Conservation (phyloP, 257 asterid genomes). For the Przewalskia tangutica region DNA sequence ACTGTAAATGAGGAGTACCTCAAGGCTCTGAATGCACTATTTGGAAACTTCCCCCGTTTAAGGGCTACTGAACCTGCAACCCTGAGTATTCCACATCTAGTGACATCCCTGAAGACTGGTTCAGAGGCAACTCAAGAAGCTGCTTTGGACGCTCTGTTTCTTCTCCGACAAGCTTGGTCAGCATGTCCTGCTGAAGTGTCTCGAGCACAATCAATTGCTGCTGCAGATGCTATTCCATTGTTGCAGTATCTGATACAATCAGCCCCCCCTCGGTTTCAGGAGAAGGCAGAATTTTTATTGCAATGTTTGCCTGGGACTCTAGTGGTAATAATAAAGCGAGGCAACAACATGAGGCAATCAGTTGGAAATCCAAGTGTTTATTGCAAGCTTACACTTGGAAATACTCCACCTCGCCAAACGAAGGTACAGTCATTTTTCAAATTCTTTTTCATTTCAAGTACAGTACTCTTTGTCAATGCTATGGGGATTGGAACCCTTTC, state of each 20-base stretch:
- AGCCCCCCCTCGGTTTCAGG: constrained; percentile 95
- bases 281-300: constrained; percentile 80
- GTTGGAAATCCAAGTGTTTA: constrained; percentile 90
- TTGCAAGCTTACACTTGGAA: constrained; percentile 96
- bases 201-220: constrained; percentile 92
- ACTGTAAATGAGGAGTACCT: constrained; percentile 85
- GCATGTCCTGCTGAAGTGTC: constrained; percentile 98
- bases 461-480: neutral
- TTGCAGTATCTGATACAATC: constrained; percentile 92
- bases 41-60: constrained; percentile 87
- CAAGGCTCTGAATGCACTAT: constrained; percentile 85
- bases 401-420: constrained; percentile 81
- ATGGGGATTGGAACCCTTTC: neutral
- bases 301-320: constrained; percentile 94
- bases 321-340: constrained; percentile 79
- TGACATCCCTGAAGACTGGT: constrained; percentile 87
- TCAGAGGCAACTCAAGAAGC: constrained; percentile 98
- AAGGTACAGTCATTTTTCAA: constrained; percentile 32
- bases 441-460: constrained; percentile 3
- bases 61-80: constrained; percentile 98
- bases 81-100: constrained; percentile 93
- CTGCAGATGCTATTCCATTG: constrained; percentile 90
- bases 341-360: constrained; percentile 94
- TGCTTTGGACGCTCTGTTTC: constrained; percentile 84
- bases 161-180: constrained; percentile 97